phyloP scores from a whole-genome alignment of 1,284 basidiomycete genomes.

The Fomitopsis schrenkii region DNA sequence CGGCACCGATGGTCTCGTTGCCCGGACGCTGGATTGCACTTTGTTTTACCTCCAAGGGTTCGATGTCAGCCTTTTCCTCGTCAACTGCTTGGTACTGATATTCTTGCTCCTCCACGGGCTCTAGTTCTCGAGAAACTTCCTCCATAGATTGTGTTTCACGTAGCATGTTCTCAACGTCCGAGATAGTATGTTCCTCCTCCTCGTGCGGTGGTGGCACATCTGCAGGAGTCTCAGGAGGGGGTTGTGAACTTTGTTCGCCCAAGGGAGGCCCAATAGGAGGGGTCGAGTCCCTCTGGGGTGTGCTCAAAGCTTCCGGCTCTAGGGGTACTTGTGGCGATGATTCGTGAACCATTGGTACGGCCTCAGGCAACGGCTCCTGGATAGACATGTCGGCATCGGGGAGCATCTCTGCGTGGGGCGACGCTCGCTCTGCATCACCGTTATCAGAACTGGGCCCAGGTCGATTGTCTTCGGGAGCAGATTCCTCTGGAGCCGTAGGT shows the following conservation, averaged over 20 bases:
- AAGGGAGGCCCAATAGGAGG: not conserved
- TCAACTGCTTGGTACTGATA: not conserved
- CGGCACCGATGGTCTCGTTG: constrained; percentile 13
- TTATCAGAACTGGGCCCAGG: not conserved
- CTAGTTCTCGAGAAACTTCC: not conserved
- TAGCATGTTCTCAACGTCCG: not conserved
- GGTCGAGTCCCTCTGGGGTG: too few relatives aligned
- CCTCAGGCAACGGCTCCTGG: not conserved
- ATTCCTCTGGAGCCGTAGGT: not conserved
- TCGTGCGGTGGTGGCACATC: not conserved
- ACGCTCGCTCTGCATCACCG: not conserved
- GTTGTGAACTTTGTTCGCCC: not conserved
- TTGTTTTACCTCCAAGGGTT: not conserved
- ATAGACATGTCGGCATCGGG: not conserved
- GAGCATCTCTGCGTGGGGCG: not conserved
- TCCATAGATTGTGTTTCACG: not conserved
- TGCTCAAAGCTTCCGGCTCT: not conserved
- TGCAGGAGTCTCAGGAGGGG: not conserved
- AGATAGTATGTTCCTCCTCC: not conserved
- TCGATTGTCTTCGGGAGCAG: not conserved
- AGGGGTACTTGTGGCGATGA: not conserved
- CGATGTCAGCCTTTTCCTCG: not conserved
- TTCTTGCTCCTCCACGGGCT: not conserved
- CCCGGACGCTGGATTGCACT: not conserved
- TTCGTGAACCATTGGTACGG: not conserved